Conservation (phyloP, 139 green algal genomes). For the Raphidocelis subcapitata region DNA sequence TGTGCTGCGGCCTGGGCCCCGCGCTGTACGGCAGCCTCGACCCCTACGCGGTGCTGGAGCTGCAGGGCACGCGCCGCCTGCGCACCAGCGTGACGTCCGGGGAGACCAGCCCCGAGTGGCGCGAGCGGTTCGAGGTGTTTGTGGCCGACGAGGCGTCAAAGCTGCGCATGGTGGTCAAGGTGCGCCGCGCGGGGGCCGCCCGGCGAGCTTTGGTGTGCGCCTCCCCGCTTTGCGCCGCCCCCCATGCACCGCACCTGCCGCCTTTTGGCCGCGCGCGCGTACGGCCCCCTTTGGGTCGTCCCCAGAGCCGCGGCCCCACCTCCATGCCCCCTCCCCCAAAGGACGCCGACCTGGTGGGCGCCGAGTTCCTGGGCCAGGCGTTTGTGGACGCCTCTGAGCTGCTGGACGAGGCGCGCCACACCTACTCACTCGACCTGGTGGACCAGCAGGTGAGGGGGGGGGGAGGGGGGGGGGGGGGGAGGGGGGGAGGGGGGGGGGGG, state of each 20-base stretch:
- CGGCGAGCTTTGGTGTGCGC: neutral
- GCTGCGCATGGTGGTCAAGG: slow-evolving; percentile 17
- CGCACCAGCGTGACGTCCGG: slow-evolving; percentile 7
- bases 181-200: neutral
- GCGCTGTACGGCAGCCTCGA: slow-evolving; percentile 15
- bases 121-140: slow-evolving; percentile 19
- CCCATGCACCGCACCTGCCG: too few species aligned
- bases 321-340: neutral
- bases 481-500: neutral
- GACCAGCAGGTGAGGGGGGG: neutral
- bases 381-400: neutral
- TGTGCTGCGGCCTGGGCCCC: slow-evolving; percentile 25
- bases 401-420: neutral
- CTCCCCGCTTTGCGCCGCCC: neutral
- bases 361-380: slow-evolving; percentile 16
- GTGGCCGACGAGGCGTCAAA: slow-evolving; percentile 19
- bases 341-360: slow-evolving; percentile 25
- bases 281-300: too few species aligned
- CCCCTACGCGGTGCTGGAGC: slow-evolving; percentile 27
- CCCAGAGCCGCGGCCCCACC: too few species aligned
- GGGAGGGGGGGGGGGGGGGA: neutral
- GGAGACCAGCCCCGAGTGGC: slow-evolving; percentile 9
- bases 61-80: slow-evolving; percentile 11
- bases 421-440: neutral
- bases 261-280: too few species aligned